Evolutionary conservation across 2,329 filamentous ascomycete species (phyloP), one percentile per base, ranked within the genome.

Genomic region (Phialocephala sp.): DNA sequence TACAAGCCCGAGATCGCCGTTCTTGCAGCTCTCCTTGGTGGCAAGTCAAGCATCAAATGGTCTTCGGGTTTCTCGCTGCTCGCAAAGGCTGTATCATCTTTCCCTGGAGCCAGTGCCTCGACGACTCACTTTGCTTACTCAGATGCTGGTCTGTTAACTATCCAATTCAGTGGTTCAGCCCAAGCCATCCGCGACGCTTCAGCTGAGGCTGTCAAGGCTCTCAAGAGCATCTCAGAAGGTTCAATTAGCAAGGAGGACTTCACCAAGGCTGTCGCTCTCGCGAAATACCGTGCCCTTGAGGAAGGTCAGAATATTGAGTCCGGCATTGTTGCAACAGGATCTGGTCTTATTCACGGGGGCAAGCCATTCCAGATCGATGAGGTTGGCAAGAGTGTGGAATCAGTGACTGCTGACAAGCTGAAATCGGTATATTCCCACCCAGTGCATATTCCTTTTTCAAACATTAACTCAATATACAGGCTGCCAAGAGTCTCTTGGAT

Each of bases 41-140:
- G 94, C 68, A 83, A 96, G 80, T 91, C 93, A 62, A 91, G 84
- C 80, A 93, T 98, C 84, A 99, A 98, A 85, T 99, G 94, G 94
- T 90, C 92, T 60, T 83, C 92, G 69, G 95, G 95, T 74, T 98
- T 97, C 86, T 94, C 92, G 66, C 85, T 97, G 68, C 87, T 99
- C 67, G 86, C 91, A 77, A 94, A 97, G 84, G 90, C 90, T 67
- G 86, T 89, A 64, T 84, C 89, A 68, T 84, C 85, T 55, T 83
- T 87, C 75, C 84, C 89, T 43, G 87, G 88, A 71, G 87, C 91
- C 69, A 85, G 84, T 60, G 87, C 93, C 75, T 84, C 87, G 43
- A 92, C 94, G 69, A 86, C 89, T 75, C 94, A 95, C 82, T 83
- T 89, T 72, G 86, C 90, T 71, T 99, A 97, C 87, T 97, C 94